phyloP scores from a whole-genome alignment of 495 filamentous ascomycete species.

The Elasticomyces elasticus region DNA sequence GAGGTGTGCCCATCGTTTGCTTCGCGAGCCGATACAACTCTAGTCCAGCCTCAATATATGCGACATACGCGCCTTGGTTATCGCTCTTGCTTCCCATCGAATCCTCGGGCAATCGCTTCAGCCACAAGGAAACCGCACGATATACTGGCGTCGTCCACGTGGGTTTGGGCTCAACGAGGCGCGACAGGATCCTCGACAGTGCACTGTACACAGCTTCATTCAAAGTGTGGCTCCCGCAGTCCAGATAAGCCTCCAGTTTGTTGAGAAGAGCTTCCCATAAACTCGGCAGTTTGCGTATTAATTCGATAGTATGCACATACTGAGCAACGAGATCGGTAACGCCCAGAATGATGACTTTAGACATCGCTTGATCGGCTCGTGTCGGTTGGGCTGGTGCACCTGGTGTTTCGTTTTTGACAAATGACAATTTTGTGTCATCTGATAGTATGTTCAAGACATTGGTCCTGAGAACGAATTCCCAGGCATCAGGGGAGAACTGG shows the following conservation, averaged over 20 bases:
- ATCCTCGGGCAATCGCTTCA: constrained; percentile 29
- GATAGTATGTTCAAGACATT: constrained; percentile 8
- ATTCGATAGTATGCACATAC: constrained; percentile 20
- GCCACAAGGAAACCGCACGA: constrained; percentile 14
- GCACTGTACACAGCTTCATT: constrained; percentile 26
- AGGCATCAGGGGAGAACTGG: constrained; percentile 64
- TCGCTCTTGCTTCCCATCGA: constrained; percentile 30
- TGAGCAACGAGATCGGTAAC: constrained; percentile 10
- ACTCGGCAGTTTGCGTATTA: constrained; percentile 17
- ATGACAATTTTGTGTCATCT: constrained; percentile 42
- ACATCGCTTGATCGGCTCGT: constrained; percentile 1
- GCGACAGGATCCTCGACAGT: constrained; percentile 22
- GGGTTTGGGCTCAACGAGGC: background rate
- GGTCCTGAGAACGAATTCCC: constrained; percentile 49
- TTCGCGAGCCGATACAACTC: constrained; percentile 76
- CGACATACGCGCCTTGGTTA: constrained; percentile 67
- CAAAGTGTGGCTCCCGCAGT: constrained; percentile 24
- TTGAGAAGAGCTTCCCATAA: constrained; percentile 26
- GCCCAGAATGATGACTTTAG: constrained; percentile 9
- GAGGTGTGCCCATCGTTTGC: constrained; percentile 46
- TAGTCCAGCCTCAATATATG: constrained; percentile 66
- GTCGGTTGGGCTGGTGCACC: background rate
- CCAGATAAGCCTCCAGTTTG: constrained; percentile 23
- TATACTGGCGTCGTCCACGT: constrained; percentile 12
- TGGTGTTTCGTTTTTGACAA: constrained; percentile 30